Conservation (phyloP, 306 rosid species). For the Lupinus albus region DNA sequence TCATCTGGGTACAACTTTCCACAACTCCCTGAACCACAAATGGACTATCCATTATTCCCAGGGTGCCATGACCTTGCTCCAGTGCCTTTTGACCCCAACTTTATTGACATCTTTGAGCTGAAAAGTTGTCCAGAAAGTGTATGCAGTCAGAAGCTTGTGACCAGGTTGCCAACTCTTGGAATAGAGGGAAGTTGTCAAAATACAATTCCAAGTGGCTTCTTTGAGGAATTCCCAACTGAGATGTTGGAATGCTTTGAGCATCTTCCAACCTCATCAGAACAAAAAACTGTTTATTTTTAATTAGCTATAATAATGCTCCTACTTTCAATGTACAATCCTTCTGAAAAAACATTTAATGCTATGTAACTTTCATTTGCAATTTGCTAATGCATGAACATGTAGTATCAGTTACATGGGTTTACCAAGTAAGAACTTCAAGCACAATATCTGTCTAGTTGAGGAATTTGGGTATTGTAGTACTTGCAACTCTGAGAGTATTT, state of each 20-base stretch:
- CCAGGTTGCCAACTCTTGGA: constrained; percentile 40
- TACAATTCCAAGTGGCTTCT: constrained; percentile 38
- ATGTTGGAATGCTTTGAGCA: constrained; percentile 55
- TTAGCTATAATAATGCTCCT: neutral
- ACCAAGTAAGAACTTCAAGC: constrained; percentile 16
- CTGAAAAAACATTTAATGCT: neutral
- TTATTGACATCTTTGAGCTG: constrained; percentile 38
- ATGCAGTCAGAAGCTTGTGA: constrained; percentile 39
- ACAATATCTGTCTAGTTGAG: neutral
- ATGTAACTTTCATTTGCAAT: constrained; percentile 3
- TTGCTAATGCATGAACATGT: constrained; percentile 17
- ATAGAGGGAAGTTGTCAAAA: constrained; percentile 37
- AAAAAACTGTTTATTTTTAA: constrained; percentile 12
- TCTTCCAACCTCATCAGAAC: constrained; percentile 45
- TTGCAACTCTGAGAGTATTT: neutral
- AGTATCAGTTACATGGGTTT: constrained; percentile 9
- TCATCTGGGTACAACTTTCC: constrained; percentile 43
- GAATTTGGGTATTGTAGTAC: neutral
- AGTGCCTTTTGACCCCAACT: constrained; percentile 34
- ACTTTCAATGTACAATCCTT: constrained; percentile 12
- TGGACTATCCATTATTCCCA: constrained; percentile 46
- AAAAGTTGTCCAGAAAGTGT: constrained; percentile 31
- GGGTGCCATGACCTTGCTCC: constrained; percentile 34
- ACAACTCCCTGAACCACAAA: constrained; percentile 42
- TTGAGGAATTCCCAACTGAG: constrained; percentile 55